These are phyloP conservation scores for Xylona heveae DNA, from an alignment of 495 filamentous ascomycete genomes.

Conservation along the genomic window DNA sequence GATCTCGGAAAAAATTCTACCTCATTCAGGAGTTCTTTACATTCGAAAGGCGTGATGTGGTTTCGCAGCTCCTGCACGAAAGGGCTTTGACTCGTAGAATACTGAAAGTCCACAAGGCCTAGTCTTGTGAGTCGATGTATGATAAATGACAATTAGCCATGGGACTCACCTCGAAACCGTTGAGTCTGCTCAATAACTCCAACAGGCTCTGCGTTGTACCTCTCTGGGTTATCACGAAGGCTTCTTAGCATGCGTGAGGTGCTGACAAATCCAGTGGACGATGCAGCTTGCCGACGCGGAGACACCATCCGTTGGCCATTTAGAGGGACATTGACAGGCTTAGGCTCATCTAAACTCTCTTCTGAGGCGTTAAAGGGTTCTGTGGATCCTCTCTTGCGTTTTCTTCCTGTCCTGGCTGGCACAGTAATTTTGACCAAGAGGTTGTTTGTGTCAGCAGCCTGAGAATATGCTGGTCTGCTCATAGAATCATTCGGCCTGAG, in stretches of 20 bases:
- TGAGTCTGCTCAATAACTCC: conserved; percentile 62
- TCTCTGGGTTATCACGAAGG: conserved; percentile 46
- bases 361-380: conserved; percentile 34
- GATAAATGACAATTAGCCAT: not conserved
- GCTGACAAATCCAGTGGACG: too few species aligned
- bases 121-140: not conserved
- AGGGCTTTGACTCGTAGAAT: conserved; percentile 32
- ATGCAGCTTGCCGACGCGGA: too few species aligned
- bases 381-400: conserved; percentile 50
- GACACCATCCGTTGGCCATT: too few species aligned
- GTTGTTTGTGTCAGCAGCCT: conserved; percentile 48
- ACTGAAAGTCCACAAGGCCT: conserved; percentile 54
- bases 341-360: not conserved
- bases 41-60: conserved; percentile 38
- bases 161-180: conserved; percentile 49
- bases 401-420: conserved; percentile 69
- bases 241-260: conserved; percentile 33
- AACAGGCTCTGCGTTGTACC: conserved; percentile 47
- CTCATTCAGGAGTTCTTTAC: too few species aligned
- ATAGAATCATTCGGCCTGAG: conserved; percentile 61
- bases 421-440: conserved; percentile 71
- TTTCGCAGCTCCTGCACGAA: conserved; percentile 48
- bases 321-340: conserved; percentile 1
- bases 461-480: conserved; percentile 51
- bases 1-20: too few species aligned